Conservation (phyloP, 2,329 filamentous ascomycete species). For the Trichoderma semiorbis region DNA sequence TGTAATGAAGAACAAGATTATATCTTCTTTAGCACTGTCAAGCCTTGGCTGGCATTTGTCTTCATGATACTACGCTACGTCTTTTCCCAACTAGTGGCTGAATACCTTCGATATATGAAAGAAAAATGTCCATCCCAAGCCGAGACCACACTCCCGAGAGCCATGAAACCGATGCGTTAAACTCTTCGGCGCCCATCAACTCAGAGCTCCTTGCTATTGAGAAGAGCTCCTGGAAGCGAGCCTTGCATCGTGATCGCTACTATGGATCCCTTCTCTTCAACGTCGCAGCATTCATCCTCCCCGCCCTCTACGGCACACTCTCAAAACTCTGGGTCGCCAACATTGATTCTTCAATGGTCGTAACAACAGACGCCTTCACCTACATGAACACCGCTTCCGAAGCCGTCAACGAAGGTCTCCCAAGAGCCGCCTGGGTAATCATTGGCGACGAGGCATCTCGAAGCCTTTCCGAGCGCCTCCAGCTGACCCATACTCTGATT, state of each 20-base stretch:
- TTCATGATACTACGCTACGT: background rate
- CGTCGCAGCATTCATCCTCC: constrained; percentile 58
- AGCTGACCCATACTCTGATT: constrained; percentile 60
- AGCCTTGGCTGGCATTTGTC: background rate
- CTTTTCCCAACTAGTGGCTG: background rate
- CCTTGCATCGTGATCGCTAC: constrained; percentile 37
- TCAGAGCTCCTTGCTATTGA: background rate
- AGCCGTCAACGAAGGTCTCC: constrained; percentile 70
- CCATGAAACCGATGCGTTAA: background rate
- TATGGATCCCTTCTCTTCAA: constrained; percentile 61
- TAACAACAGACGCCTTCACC: constrained; percentile 51
- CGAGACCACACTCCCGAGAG: background rate
- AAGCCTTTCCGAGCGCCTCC: constrained; percentile 47
- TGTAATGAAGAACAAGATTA: background rate
- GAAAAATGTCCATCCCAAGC: background rate
- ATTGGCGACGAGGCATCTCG: constrained; percentile 63
- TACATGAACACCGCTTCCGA: constrained; percentile 66
- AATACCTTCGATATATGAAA: background rate
- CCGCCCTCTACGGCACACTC: constrained; percentile 64
- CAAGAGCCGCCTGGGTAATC: constrained; percentile 63
- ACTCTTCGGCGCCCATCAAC: background rate
- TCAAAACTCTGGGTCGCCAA: constrained; percentile 68
- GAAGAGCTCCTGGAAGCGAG: background rate
- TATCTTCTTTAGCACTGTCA: background rate
- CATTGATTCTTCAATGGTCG: constrained; percentile 53